Evolutionary conservation across 495 filamentous ascomycete genomes (phyloP).

Genomic region (Neurospora sp.): DNA sequence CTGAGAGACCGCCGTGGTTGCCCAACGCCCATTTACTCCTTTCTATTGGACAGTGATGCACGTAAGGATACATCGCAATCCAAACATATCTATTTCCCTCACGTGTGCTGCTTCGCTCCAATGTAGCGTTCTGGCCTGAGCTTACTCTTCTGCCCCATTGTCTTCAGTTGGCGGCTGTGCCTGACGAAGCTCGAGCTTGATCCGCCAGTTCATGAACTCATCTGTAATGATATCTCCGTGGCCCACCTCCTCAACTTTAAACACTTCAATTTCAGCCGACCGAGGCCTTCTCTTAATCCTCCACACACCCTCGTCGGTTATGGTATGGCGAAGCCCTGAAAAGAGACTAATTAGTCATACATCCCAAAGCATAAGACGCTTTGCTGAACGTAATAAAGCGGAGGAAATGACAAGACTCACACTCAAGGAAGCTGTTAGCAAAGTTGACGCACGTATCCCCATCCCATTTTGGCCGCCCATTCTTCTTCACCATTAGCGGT

Average conservation of each 20-base stretch:
- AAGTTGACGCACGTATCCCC: constrained; percentile 89
- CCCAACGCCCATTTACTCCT: neutral
- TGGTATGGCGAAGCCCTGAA: constrained; percentile 52
- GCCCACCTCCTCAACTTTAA: constrained; percentile 59
- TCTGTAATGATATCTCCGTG: constrained; percentile 67
- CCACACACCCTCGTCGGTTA: constrained; percentile 71
- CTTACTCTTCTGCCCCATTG: neutral
- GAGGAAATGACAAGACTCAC: constrained; percentile 25
- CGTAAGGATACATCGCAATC: neutral
- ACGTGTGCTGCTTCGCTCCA: neutral
- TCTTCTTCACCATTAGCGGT: constrained; percentile 57
- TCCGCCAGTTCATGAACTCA: constrained; percentile 68
- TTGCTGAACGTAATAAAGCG: neutral
- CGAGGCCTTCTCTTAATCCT: constrained; percentile 55
- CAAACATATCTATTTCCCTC: neutral
- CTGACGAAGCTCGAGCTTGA: constrained; percentile 29
- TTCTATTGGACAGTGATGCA: neutral
- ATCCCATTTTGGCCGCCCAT: constrained; percentile 64
- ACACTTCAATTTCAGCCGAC: constrained; percentile 55
- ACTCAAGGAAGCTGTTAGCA: constrained; percentile 62
- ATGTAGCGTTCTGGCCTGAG: neutral
- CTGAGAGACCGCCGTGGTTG: neutral
- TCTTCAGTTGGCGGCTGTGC: neutral
- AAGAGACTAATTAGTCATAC: neutral
- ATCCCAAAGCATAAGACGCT: neutral